Conservation (phyloP, 2,329 filamentous ascomycete species). For the Cephalotrichum gorgonifer region DNA sequence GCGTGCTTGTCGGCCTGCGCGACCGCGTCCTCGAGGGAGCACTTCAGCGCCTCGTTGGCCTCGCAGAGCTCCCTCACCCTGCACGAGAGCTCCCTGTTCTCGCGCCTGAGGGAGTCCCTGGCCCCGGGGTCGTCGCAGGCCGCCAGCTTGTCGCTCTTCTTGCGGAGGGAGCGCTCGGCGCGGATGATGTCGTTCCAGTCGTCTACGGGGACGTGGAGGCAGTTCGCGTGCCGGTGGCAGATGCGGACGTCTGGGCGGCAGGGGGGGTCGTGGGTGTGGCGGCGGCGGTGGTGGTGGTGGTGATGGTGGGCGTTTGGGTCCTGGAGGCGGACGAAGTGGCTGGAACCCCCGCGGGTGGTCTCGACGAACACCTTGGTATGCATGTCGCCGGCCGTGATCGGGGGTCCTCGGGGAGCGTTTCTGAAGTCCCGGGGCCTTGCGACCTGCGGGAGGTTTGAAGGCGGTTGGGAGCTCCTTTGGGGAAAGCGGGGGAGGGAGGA, state of each 20-base stretch:
- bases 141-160: slow-evolving; percentile 21
- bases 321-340: slow-evolving; percentile 27
- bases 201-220: slow-evolving; percentile 21
- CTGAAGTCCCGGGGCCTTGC: no score
- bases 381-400: slow-evolving; percentile 11
- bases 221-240: slow-evolving; percentile 20
- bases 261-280: slow-evolving; percentile 25
- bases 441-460: no score
- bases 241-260: slow-evolving; percentile 21
- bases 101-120: slow-evolving; percentile 23
- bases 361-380: slow-evolving; percentile 25
- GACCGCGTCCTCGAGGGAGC: slow-evolving; percentile 23
- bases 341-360: slow-evolving; percentile 19
- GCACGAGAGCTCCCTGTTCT: slow-evolving; percentile 21
- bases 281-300: slow-evolving; percentile 18
- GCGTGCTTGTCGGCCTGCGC: slow-evolving; percentile 23
- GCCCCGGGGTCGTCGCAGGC: slow-evolving; percentile 18
- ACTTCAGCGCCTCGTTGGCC: slow-evolving; percentile 28
- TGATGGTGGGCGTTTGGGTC: slow-evolving; percentile 24
- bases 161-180: slow-evolving; percentile 19
- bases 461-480: no score
- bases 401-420: neutral
- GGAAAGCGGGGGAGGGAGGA: no score
- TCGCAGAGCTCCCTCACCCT: slow-evolving; percentile 25
- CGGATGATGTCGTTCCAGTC: slow-evolving; percentile 14